These are phyloP conservation scores for Elongisporangium anandrum DNA, from an alignment of 352 stramenopile genomes.

Conservation along the genomic window DNA sequence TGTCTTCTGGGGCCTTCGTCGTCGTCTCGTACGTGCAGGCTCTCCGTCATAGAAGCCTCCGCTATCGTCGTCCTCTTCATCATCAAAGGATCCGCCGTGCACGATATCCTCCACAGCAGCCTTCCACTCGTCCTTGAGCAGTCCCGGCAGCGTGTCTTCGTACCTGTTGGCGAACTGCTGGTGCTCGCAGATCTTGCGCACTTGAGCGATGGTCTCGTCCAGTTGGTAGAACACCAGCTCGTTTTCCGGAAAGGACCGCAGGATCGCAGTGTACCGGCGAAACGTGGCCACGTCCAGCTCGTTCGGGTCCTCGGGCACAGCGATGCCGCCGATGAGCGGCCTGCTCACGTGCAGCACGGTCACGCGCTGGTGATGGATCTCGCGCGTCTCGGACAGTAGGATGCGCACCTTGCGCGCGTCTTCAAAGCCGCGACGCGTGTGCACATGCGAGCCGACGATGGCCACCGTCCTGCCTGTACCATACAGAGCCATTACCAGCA, in stretches of 20 bases:
- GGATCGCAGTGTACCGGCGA: slow-evolving; percentile 68
- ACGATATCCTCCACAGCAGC: slow-evolving; percentile 51
- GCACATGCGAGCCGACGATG: slow-evolving; percentile 53
- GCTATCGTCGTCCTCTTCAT: slow-evolving; percentile 18
- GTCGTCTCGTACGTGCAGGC: background rate
- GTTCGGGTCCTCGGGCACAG: slow-evolving; percentile 62
- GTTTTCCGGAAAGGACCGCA: slow-evolving; percentile 70
- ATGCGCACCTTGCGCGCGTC: slow-evolving; percentile 62
- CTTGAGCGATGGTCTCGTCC: slow-evolving; percentile 56
- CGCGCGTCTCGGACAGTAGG: slow-evolving; percentile 57
- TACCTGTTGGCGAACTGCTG: slow-evolving; percentile 42
- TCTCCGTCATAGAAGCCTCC: slow-evolving; percentile 10
- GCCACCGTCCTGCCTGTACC: slow-evolving; percentile 42
- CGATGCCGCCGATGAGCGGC: slow-evolving; percentile 57
- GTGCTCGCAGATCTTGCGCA: slow-evolving; percentile 49
- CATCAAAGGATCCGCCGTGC: slow-evolving; percentile 40
- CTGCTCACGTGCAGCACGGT: slow-evolving; percentile 69
- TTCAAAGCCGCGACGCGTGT: slow-evolving; percentile 42
- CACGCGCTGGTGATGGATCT: slow-evolving; percentile 46
- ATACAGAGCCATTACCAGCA: slow-evolving; percentile 9
- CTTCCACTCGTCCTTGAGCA: slow-evolving; percentile 54
- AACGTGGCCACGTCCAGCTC: slow-evolving; percentile 75
- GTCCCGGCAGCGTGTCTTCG: slow-evolving; percentile 32
- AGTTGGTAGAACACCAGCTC: slow-evolving; percentile 68
- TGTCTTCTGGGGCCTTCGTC: slow-evolving; percentile 1